Evolutionary conservation across 305 asterid species (phyloP).

Genomic region (Solanum chacoense): DNA sequence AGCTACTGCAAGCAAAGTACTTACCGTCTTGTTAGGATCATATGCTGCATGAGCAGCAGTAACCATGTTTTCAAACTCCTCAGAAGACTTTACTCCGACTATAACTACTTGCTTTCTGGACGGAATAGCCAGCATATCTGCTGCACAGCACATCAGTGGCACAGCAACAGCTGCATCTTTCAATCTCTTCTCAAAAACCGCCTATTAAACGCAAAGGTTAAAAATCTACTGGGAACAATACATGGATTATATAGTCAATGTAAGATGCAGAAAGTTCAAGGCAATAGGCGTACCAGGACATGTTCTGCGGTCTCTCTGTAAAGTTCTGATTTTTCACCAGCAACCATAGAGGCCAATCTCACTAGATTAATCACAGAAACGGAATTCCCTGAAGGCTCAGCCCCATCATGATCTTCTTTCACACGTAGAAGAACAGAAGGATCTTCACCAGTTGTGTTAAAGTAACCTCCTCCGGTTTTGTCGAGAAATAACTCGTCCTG

Average conservation of each 20-base stretch:
- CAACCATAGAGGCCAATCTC: conserved; percentile 55
- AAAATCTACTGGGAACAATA: background rate
- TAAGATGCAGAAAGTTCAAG: background rate
- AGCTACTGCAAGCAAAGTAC: background rate
- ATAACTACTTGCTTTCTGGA: conserved; percentile 69
- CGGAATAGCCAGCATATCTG: conserved; percentile 58
- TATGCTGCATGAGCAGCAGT: conserved; percentile 61
- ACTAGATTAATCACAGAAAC: conserved; percentile 67
- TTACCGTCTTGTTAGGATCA: conserved; percentile 62
- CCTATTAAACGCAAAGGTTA: conserved; percentile 26
- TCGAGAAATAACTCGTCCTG: conserved; percentile 88
- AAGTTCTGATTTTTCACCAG: conserved; percentile 30
- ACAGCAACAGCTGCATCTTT: conserved; percentile 57
- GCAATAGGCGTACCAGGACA: conserved; percentile 37
- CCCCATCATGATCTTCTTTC: conserved; percentile 96
- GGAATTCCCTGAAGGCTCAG: conserved; percentile 94
- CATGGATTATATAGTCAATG: background rate
- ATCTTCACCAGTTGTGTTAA: conserved; percentile 80
- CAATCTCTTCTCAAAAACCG: conserved; percentile 82
- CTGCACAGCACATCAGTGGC: conserved; percentile 87
- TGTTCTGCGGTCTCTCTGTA: conserved; percentile 57
- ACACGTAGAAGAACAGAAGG: conserved; percentile 85
- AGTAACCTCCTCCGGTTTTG: conserved; percentile 81
- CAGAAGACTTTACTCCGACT: conserved; percentile 34
- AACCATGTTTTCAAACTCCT: conserved; percentile 39